Base-by-base conservation (phyloP, 257 asterid genomes). In the Primulina tabacum region DNA sequence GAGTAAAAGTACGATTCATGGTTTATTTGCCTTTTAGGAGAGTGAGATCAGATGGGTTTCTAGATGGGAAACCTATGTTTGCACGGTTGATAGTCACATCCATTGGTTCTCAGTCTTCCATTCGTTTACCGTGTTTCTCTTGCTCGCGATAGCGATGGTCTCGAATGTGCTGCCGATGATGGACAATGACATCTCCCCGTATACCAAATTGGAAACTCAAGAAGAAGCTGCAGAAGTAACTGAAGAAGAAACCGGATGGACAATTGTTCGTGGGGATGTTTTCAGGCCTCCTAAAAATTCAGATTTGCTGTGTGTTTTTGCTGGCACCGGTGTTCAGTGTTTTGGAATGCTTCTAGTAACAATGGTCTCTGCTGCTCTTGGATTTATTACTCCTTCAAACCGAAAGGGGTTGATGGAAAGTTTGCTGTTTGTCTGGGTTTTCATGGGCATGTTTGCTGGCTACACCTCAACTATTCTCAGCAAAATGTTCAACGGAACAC, bases 31-130 rank as follows among this genome's bases (percentile, higher is more conserved):
- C 73, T 73, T 79, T 68, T 79, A 88, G 96, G 90, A 88, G 75
- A 90, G 96, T 40, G 95, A 87, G 47, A 78, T 90, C 67, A 90
- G 85, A 88, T 90, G 97, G 97, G 96, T 94, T 40, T 90, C 97
- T 67, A 79, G 97, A 77, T 90, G 97, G 97, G 97, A 88, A 60
- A 83, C 95, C 0, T 90, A 87, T 69, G 90, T 90, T 60, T 81
- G 82, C 73, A 85, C 88, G 95, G 85, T 95, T 62, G 97, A 90
- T 71, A 95, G 88, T 77, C 97, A 6, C 81, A 90, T 90, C 71
- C 97, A 90, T 74, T 90, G 97, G 97, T 88, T 86, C 82, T 90
- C 97, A 3, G 84, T 90, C 6, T 24, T 24, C 26, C 26, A 24
- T 24, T 24, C 26, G 26, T 24, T 24, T 24, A 24, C 26, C 26